Percentiles rank a stretch among this genome's conserved stretches.
Evolutionary conservation across 2,329 filamentous ascomycete species (phyloP).

Genomic region (Fusarium staphyleae): DNA sequence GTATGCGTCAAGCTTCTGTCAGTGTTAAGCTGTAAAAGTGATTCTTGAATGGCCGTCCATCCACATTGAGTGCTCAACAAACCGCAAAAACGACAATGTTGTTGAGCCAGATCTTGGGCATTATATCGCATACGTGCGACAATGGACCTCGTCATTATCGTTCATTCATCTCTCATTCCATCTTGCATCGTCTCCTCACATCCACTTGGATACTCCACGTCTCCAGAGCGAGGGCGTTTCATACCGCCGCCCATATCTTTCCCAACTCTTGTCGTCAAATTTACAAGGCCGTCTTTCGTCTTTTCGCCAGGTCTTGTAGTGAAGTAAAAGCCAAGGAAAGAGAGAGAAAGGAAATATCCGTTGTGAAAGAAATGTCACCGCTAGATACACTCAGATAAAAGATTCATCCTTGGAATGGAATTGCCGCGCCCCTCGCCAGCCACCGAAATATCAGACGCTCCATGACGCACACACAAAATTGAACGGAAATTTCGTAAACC

Average conservation of each 20-base stretch:
- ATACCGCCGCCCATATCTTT: neutral
- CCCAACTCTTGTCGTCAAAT: slow-evolving; percentile 25
- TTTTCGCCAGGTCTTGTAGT: slow-evolving; percentile 28
- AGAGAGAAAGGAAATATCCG: slow-evolving; percentile 26
- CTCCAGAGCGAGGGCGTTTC: neutral
- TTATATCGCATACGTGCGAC: neutral
- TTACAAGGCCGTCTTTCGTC: slow-evolving; percentile 26
- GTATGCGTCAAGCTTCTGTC: too few species aligned
- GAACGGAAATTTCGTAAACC: slow-evolving; percentile 39
- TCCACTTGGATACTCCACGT: neutral
- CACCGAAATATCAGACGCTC: slow-evolving; percentile 37
- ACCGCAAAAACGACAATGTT: too few species aligned
- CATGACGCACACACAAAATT: slow-evolving; percentile 34
- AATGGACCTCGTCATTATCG: slow-evolving; percentile 10
- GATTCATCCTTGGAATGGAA: slow-evolving; percentile 34
- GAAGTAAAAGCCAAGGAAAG: slow-evolving; percentile 25
- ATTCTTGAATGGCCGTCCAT: too few species aligned
- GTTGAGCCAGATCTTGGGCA: too few species aligned
- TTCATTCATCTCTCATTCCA: slow-evolving; percentile 10
- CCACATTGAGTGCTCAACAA: too few species aligned
- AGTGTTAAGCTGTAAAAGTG: too few species aligned
- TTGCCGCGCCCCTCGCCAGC: slow-evolving; percentile 32
- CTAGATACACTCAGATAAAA: slow-evolving; percentile 38
- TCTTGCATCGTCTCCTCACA: slow-evolving; percentile 8
- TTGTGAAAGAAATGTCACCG: slow-evolving; percentile 33